A percentile compares a stretch with the other conserved stretches of the same genome.
These are phyloP conservation scores for Scenedesmus sp. DNA, from an alignment of 163 green algal species.

Conservation along the genomic window DNA sequence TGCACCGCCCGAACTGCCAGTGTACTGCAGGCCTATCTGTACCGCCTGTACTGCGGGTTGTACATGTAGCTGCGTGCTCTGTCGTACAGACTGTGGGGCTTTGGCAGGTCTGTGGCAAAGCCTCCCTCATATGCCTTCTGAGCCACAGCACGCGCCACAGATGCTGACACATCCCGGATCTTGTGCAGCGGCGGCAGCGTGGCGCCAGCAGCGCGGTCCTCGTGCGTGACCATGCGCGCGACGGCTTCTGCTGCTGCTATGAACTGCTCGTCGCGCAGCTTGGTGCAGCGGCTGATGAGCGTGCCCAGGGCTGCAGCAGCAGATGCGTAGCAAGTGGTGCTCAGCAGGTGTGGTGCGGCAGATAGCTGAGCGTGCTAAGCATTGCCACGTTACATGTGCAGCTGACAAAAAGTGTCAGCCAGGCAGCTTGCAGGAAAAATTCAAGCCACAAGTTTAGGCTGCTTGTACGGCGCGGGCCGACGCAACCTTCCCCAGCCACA, in stretches of 20 bases:
- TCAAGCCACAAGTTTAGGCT: too few relatives aligned
- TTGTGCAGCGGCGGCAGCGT: constrained; percentile 58
- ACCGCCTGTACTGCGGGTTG: constrained; percentile 79
- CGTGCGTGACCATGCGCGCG: constrained; percentile 70
- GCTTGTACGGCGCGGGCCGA: too few relatives aligned
- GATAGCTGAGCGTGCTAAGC: too few relatives aligned
- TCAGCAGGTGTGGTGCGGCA: too few relatives aligned
- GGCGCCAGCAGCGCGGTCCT: constrained; percentile 53
- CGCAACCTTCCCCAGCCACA: too few relatives aligned
- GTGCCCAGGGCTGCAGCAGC: constrained; percentile 52
- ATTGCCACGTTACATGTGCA: too few relatives aligned
- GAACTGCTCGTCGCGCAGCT: constrained; percentile 73
- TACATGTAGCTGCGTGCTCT: constrained; percentile 75
- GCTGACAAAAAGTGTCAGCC: too few relatives aligned
- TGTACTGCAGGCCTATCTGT: constrained; percentile 57
- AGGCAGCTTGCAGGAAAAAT: too few relatives aligned
- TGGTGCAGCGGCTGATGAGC: constrained; percentile 66
- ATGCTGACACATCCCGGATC: constrained; percentile 66
- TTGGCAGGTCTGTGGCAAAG: constrained; percentile 85
- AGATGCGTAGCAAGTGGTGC: not conserved
- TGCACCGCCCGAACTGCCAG: not conserved
- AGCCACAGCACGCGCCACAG: constrained; percentile 79
- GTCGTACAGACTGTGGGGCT: constrained; percentile 84
- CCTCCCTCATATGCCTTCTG: constrained; percentile 81
- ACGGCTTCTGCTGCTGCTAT: constrained; percentile 71